Evolutionary conservation across 2,329 filamentous ascomycete genomes (phyloP).

Genomic region (Metarhizium sp.): DNA sequence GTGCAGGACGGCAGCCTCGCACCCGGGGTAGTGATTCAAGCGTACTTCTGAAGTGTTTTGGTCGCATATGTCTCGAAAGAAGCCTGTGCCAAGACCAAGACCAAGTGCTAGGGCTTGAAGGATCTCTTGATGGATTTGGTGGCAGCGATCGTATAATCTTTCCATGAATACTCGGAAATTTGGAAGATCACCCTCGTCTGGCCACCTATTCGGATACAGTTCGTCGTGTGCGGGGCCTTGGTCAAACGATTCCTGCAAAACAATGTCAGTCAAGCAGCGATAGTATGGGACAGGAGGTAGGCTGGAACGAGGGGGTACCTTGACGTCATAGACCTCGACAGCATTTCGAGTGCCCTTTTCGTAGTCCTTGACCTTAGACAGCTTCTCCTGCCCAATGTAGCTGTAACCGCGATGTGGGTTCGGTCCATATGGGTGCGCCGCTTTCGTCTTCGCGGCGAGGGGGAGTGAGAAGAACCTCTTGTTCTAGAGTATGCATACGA

Average conservation of each 20-base stretch:
- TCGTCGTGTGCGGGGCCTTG: slow-evolving; percentile 24
- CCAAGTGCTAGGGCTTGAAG: slow-evolving; percentile 72
- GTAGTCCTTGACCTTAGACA: slow-evolving; percentile 23
- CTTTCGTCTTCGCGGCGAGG: slow-evolving; percentile 20
- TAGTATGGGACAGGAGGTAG: neutral
- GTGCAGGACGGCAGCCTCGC: slow-evolving; percentile 18
- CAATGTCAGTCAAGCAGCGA: slow-evolving; percentile 13
- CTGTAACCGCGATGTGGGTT: slow-evolving; percentile 29
- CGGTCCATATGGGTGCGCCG: slow-evolving; percentile 20
- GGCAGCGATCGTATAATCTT: slow-evolving; percentile 60
- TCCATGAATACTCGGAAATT: slow-evolving; percentile 23
- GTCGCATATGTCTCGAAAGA: slow-evolving; percentile 57
- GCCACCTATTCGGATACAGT: slow-evolving; percentile 19
- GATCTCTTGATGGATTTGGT: slow-evolving; percentile 59
- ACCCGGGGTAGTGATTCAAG: slow-evolving; percentile 42
- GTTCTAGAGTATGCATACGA: slow-evolving; percentile 9
- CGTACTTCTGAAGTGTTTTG: slow-evolving; percentile 50
- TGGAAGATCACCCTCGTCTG: slow-evolving; percentile 14
- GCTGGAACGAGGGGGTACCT: slow-evolving; percentile 8
- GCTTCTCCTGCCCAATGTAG: slow-evolving; percentile 24
- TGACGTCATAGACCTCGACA: slow-evolving; percentile 40
- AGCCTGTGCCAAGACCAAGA: slow-evolving; percentile 55
- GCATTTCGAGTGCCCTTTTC: slow-evolving; percentile 34
- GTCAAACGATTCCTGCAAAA: slow-evolving; percentile 28
- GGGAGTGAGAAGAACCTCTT: slow-evolving; percentile 22